Percentiles rank a stretch among this genome's conserved stretches.
phyloP scores from a whole-genome alignment of 192 early-diverging fungal genomes.

The Mortierella antarctica region DNA sequence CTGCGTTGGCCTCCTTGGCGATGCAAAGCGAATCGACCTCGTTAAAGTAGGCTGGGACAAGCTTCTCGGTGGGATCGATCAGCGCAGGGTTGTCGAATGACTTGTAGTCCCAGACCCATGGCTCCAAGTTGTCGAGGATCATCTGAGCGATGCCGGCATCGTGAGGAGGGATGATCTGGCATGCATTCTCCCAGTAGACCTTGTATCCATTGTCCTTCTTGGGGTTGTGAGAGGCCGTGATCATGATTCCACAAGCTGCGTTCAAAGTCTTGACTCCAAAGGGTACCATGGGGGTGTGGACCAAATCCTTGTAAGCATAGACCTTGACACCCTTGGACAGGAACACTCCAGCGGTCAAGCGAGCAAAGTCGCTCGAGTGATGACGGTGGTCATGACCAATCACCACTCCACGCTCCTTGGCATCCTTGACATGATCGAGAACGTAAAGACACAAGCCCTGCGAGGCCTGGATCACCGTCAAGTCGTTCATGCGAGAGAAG shows the following conservation, averaged over 20 bases:
- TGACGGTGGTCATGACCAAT: conserved; percentile 96
- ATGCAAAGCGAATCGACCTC: conserved; percentile 59
- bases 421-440: conserved; percentile 63
- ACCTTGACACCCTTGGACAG: conserved; percentile 82
- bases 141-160: conserved; percentile 82
- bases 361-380: conserved; percentile 85
- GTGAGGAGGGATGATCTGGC: conserved; percentile 91
- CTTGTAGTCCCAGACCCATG: conserved; percentile 76
- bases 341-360: conserved; percentile 86
- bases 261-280: conserved; percentile 82
- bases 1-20: conserved; percentile 58
- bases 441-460: conserved; percentile 87
- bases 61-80: conserved; percentile 65
- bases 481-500: conserved; percentile 91
- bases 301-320: conserved; percentile 76
- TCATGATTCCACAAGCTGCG: conserved; percentile 92
- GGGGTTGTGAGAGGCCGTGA: conserved; percentile 95
- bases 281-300: conserved; percentile 91
- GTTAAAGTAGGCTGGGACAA: conserved; percentile 81
- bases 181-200: conserved; percentile 90
- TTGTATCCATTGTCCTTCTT: conserved; percentile 95
- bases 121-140: conserved; percentile 75
- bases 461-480: conserved; percentile 93
- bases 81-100: conserved; percentile 67
- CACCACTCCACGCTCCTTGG: conserved; percentile 81